These are phyloP conservation scores for Phyllosticta citriasiana DNA, from an alignment of 2,329 filamentous ascomycete species.

Conservation along the genomic window DNA sequence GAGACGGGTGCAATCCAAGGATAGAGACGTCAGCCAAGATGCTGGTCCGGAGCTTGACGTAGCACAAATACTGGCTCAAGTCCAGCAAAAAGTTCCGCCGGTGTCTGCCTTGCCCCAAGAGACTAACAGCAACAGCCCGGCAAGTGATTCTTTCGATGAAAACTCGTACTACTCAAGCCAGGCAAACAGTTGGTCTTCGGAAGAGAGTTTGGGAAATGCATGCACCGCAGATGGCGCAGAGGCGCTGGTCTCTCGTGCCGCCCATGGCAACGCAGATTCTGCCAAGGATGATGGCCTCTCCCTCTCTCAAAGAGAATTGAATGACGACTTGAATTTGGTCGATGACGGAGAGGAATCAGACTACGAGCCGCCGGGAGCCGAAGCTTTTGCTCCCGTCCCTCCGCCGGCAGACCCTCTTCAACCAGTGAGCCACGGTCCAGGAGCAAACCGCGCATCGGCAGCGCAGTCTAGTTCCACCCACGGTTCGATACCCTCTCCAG, in stretches of 20 bases:
- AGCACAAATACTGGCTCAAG: constrained; percentile 39
- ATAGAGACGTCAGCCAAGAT: constrained; percentile 42
- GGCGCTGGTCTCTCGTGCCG: background rate
- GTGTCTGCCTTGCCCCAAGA: constrained; percentile 46
- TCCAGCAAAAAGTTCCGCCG: constrained; percentile 63
- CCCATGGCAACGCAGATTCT: constrained; percentile 2
- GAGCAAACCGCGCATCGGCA: background rate
- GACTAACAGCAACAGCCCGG: constrained; percentile 52
- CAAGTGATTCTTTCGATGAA: constrained; percentile 79
- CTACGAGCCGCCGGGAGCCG: constrained; percentile 37
- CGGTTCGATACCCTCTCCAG: constrained; percentile 18
- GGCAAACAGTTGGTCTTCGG: constrained; percentile 62
- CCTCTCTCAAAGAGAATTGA: constrained; percentile 5
- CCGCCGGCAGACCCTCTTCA: background rate
- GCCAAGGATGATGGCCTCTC: background rate
- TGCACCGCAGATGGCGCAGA: constrained; percentile 18
- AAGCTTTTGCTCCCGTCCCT: constrained; percentile 18
- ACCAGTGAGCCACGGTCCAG: constrained; percentile 10
- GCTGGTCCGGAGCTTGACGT: constrained; percentile 32
- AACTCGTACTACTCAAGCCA: constrained; percentile 95
- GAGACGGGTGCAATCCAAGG: constrained; percentile 38
- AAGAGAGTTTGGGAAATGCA: constrained; percentile 19
- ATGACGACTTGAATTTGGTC: constrained; percentile 27
- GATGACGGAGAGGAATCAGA: constrained; percentile 30
- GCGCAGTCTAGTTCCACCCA: constrained; percentile 1